phyloP scores from a whole-genome alignment of 208 protist species.

The Crithidia bombi region DNA sequence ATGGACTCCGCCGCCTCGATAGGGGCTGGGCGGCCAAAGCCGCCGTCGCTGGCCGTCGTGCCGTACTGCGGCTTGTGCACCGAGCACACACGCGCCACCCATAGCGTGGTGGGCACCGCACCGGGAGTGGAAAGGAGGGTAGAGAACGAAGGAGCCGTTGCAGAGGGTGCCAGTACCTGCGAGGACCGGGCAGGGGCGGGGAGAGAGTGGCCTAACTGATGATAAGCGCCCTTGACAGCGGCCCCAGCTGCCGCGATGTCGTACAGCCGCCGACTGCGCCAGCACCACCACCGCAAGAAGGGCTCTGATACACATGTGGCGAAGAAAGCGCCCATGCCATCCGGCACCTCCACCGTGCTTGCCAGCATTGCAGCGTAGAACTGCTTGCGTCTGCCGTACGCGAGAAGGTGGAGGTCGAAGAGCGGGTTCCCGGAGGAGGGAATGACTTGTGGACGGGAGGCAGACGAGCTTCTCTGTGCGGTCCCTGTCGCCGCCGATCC shows the following conservation, averaged over 20 bases:
- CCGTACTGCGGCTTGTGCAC: slow-evolving; percentile 26
- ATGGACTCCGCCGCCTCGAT: slow-evolving; percentile 21
- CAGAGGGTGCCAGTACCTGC: not conserved
- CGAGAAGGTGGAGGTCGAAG: slow-evolving; percentile 36
- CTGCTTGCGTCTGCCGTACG: slow-evolving; percentile 29
- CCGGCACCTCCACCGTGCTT: slow-evolving; percentile 33
- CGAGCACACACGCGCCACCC: slow-evolving; percentile 18
- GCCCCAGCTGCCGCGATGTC: not conserved
- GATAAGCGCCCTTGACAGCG: too few species aligned
- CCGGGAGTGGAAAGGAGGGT: not conserved
- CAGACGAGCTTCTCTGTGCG: not conserved
- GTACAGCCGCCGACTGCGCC: slow-evolving; percentile 8
- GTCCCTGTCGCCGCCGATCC: not conserved
- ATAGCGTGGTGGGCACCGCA: slow-evolving; percentile 12
- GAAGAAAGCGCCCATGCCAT: slow-evolving; percentile 33
- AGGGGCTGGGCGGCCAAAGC: slow-evolving; percentile 13
- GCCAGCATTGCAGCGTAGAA: slow-evolving; percentile 30
- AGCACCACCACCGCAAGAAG: slow-evolving; percentile 35
- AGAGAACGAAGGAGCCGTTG: not conserved
- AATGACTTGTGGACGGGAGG: not conserved
- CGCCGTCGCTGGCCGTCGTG: slow-evolving; percentile 19
- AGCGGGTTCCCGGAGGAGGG: slow-evolving; percentile 34
- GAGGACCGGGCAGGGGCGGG: not conserved
- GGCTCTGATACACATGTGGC: slow-evolving; percentile 35
- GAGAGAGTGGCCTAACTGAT: not conserved